These are phyloP conservation scores for Mucor lusitanicus DNA, from an alignment of 371 early-diverging fungal species.

Conservation along the genomic window DNA sequence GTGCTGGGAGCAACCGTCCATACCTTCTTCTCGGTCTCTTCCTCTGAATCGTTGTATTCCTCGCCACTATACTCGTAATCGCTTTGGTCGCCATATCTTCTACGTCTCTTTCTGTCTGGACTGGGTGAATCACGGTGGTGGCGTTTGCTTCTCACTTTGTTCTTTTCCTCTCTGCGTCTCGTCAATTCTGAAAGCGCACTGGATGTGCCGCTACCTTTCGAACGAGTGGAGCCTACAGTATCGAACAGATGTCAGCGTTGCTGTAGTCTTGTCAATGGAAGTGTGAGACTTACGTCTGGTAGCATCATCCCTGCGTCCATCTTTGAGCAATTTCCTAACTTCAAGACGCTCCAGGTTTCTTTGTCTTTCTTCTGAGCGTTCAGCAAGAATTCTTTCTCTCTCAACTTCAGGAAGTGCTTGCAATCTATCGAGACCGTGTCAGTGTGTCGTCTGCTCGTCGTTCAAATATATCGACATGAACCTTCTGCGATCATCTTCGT, in stretches of 20 bases:
- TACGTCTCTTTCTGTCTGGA: slow-evolving; percentile 38
- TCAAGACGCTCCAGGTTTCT: slow-evolving; percentile 59
- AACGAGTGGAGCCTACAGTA: slow-evolving; percentile 61
- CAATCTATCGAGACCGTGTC: slow-evolving; percentile 29
- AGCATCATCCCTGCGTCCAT: slow-evolving; percentile 58
- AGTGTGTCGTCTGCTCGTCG: not conserved
- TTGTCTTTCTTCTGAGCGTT: slow-evolving; percentile 72
- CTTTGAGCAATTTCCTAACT: slow-evolving; percentile 57
- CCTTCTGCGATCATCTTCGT: slow-evolving; percentile 71
- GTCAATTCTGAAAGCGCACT: slow-evolving; percentile 58
- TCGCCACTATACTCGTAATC: slow-evolving; percentile 41
- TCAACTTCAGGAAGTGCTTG: slow-evolving; percentile 74
- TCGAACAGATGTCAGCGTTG: not conserved
- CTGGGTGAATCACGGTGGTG: slow-evolving; percentile 35
- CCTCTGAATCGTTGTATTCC: slow-evolving; percentile 30
- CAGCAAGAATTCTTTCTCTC: slow-evolving; percentile 75
- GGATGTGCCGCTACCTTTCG: slow-evolving; percentile 53
- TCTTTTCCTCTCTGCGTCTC: slow-evolving; percentile 57
- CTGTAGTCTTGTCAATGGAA: not conserved
- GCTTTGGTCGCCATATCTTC: slow-evolving; percentile 37
- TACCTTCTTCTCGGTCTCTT: slow-evolving; percentile 30
- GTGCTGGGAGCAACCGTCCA: not conserved
- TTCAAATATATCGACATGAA: slow-evolving; percentile 11
- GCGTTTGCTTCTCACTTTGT: slow-evolving; percentile 33
- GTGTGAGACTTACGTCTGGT: slow-evolving; percentile 48